A percentile compares a stretch with the other conserved stretches of the same genome.
Evolutionary conservation across 192 early-diverging fungal genomes (phyloP).

Genomic region (Spizellomyces punctatus): DNA sequence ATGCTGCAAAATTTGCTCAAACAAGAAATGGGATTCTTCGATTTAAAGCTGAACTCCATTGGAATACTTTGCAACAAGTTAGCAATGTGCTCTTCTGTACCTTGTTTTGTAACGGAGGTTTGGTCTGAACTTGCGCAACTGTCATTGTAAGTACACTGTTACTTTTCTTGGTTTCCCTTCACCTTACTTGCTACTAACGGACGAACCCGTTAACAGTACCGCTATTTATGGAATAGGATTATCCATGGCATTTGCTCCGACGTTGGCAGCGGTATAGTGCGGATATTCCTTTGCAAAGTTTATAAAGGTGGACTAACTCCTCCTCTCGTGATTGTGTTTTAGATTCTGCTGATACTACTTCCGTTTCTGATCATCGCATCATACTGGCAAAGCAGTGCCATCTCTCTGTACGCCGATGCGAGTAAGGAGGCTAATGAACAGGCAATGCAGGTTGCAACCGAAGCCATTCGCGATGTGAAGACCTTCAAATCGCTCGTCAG

Average conservation of each 20-base stretch:
- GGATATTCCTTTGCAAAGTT: too few species aligned
- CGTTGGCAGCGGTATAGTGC: too few species aligned
- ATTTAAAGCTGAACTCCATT: conserved; percentile 6
- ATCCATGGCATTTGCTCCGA: conserved; percentile 6
- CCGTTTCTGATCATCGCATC: conserved; percentile 7
- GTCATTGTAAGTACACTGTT: background rate
- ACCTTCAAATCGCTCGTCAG: conserved; percentile 24
- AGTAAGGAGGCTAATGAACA: conserved; percentile 25
- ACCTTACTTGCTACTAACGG: background rate
- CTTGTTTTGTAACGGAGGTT: conserved; percentile 7
- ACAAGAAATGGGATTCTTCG: conserved; percentile 34
- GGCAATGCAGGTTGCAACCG: conserved; percentile 5
- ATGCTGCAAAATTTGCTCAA: conserved; percentile 15
- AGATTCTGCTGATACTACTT: conserved; percentile 8
- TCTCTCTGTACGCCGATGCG: conserved; percentile 16
- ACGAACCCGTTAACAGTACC: background rate
- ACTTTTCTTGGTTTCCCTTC: background rate
- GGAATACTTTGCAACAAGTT: conserved; percentile 18
- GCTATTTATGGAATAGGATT: conserved; percentile 14
- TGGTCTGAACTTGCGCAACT: background rate
- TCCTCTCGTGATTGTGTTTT: background rate
- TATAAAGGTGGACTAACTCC: too few species aligned
- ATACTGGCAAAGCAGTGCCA: conserved; percentile 13
- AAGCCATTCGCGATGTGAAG: conserved; percentile 23
- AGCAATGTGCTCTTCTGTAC: background rate